phyloP scores from a whole-genome alignment of 495 filamentous ascomycete genomes.

The Talaromyces liani region DNA sequence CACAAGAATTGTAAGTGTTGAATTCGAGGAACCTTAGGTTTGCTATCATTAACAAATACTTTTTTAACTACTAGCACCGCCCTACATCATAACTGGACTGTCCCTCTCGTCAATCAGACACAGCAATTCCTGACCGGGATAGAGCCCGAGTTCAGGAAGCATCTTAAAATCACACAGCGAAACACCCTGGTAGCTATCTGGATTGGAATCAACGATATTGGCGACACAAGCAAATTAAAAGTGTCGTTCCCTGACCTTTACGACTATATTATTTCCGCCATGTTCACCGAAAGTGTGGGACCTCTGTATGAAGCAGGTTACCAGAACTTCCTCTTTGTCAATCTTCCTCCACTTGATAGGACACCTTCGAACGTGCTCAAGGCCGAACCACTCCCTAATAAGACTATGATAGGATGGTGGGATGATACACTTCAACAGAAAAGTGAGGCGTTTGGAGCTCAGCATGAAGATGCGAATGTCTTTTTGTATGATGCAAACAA shows the following conservation, averaged over 20 bases:
- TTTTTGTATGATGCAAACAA: not conserved
- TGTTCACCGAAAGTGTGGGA: not conserved
- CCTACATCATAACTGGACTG: conserved; percentile 42
- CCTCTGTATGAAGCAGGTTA: not conserved
- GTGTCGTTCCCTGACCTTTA: not conserved
- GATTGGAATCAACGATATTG: not conserved
- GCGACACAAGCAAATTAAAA: not conserved
- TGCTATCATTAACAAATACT: no score
- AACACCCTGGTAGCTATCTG: not conserved
- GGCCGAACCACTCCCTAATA: not conserved
- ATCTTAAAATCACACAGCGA: not conserved
- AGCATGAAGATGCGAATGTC: not conserved
- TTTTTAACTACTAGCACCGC: conserved; percentile 16
- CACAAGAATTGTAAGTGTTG: not conserved
- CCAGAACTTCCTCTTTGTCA: not conserved
- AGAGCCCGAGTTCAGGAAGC: not conserved
- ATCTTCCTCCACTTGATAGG: not conserved
- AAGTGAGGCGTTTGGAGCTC: not conserved
- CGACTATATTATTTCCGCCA: not conserved
- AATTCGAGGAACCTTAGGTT: no score
- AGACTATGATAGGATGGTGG: not conserved
- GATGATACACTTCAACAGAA: not conserved
- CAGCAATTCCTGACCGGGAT: not conserved
- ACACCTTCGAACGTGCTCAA: not conserved
- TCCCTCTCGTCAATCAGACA: conserved; percentile 34